Evolutionary conservation across 108 stramenopile genomes (phyloP), one percentile per base, ranked within the genome.

Genomic region (Cyclostephanos invisitatus): DNA sequence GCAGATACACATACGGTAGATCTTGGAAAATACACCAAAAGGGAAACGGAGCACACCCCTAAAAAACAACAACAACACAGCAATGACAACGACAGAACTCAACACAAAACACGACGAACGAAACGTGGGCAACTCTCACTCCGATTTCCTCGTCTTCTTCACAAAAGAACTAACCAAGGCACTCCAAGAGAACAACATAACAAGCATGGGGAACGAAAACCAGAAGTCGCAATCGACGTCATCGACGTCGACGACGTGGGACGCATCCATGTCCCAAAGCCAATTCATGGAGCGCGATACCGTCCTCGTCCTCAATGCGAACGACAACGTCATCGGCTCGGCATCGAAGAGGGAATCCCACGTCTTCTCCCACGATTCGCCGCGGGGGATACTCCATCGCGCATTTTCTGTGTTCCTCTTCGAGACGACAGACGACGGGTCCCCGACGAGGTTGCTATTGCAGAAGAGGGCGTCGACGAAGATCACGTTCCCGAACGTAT

Each of bases 341-440:
- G 90, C 80, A 22, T 85, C 86, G 71, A 96, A 96, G 69, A 70
- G 70, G 18, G 67, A 56, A 24, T 93, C 92, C 14, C 95, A 96
- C 62, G 85, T 77, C 51, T 96, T 96, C 65, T 75, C 51, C 22
- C 61, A 67, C 20, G 64, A 86, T 27, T 85, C 87, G 59, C 88
- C 91, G 11, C 77, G 83, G 0, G 93, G 94, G 17, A 74, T 93
- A 24, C 82, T 99, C 72, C 99, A 99, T 72, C 97, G 99, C 11
- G 99, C 99, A 56, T 99, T 99, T 78, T 95, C 93, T 42, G 98
- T 99, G 46, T 98, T 98, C 74, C 64, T 99, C 14, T 99, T 99
- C 76, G 96, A 98, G 71, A n/a, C n/a, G n/a, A n/a, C n/a, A n/a
- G 69, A 88, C 32, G 85, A 87, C 18, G 83, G 91, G n/a, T n/a